Evolutionary conservation across 176 grass and related monocot genomes (phyloP).

Genomic region (Eleusine coracana): DNA sequence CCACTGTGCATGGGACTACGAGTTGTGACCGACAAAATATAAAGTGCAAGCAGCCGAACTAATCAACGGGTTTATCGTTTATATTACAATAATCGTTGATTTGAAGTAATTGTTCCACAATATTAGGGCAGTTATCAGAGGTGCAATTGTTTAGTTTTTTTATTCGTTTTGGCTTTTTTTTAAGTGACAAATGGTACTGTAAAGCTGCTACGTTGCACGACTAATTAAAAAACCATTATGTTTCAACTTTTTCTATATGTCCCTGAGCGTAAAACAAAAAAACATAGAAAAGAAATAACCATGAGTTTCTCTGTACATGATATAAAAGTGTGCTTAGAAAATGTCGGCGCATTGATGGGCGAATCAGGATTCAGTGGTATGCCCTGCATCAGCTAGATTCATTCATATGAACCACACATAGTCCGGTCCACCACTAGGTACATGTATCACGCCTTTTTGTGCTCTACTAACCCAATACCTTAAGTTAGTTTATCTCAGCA

Average conservation of each 20-base stretch:
- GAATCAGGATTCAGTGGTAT: neutral
- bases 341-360: neutral
- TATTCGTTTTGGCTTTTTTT: too few species aligned
- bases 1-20: conserved; percentile 16
- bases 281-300: too few species aligned
- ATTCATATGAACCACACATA: neutral
- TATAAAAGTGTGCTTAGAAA: neutral
- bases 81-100: neutral
- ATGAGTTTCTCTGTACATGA: neutral
- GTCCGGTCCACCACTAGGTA: conserved; percentile 22
- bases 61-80: neutral
- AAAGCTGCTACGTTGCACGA: too few species aligned
- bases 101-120: neutral
- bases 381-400: neutral
- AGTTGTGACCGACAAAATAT: neutral
- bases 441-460: conserved; percentile 3
- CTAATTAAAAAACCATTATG: too few species aligned
- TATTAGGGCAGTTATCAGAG: neutral
- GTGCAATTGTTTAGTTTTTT: too few species aligned
- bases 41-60: neutral
- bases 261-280: too few species aligned
- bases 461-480: conserved; percentile 32
- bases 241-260: too few species aligned
- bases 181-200: too few species aligned
- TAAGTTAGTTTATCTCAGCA: conserved; percentile 2